Percentiles rank a stretch among this genome's conserved stretches.
phyloP scores from a whole-genome alignment of 768 basidiomycete genomes.

The Mycena metata region DNA sequence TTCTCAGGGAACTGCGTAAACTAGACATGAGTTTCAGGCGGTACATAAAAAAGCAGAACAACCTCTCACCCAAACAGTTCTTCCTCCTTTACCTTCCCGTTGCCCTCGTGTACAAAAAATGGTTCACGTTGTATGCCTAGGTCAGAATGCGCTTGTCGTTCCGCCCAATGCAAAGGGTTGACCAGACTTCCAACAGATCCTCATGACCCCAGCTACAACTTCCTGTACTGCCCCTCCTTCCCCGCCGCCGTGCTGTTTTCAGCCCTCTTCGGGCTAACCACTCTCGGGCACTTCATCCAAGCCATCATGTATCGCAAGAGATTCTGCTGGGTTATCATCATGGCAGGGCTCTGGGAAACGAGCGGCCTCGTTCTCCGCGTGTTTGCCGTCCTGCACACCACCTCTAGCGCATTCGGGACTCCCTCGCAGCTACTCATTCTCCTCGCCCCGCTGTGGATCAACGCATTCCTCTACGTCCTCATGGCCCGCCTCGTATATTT shows the following conservation, averaged over 20 bases:
- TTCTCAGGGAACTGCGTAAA: no score
- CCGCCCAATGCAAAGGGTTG: no score
- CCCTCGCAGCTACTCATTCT: slow-evolving; percentile 40
- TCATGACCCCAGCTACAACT: slow-evolving; percentile 18
- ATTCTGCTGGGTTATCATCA: slow-evolving; percentile 44
- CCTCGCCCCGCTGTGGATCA: slow-evolving; percentile 42
- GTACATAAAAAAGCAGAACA: no score
- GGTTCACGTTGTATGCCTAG: no score
- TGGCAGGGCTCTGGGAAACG: slow-evolving; percentile 41
- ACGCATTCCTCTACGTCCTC: slow-evolving; percentile 42
- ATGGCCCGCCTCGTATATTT: slow-evolving; percentile 38
- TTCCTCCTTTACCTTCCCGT: no score
- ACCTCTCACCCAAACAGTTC: no score
- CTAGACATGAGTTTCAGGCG: no score
- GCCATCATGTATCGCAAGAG: slow-evolving; percentile 37
- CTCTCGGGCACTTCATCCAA: slow-evolving; percentile 35
- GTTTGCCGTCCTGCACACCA: slow-evolving; percentile 28
- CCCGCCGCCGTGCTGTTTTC: slow-evolving; percentile 39
- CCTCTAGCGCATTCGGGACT: not conserved
- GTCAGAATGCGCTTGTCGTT: no score
- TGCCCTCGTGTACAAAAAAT: no score
- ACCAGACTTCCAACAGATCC: no score
- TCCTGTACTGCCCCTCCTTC: slow-evolving; percentile 39
- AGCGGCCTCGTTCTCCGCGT: slow-evolving; percentile 36
- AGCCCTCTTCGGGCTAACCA: slow-evolving; percentile 37